These are phyloP conservation scores for Staphylotrichum tortipilum DNA, from an alignment of 495 filamentous ascomycete species.

Conservation along the genomic window DNA sequence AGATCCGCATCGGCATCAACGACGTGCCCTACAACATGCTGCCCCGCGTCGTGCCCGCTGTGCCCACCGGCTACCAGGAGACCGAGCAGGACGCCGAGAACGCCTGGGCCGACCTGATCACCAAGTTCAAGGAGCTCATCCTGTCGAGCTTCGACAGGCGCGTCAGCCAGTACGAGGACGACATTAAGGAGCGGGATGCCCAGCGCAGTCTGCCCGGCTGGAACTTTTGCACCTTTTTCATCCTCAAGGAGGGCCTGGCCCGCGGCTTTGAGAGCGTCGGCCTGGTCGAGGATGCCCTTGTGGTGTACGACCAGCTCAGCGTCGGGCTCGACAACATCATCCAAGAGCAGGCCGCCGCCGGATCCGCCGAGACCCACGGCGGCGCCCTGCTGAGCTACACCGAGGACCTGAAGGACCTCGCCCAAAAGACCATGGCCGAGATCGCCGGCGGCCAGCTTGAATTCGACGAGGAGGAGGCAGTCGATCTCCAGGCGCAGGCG, in stretches of 20 bases:
- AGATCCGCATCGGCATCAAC: slow-evolving; percentile 66
- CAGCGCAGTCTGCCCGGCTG: slow-evolving; percentile 86
- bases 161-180: slow-evolving; percentile 91
- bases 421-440: slow-evolving; percentile 38
- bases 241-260: slow-evolving; percentile 90
- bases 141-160: slow-evolving; percentile 82
- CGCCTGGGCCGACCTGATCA: slow-evolving; percentile 73
- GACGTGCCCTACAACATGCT: slow-evolving; percentile 51
- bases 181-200: slow-evolving; percentile 86
- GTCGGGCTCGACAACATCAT: slow-evolving; percentile 76
- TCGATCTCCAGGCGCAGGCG: slow-evolving; percentile 41
- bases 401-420: slow-evolving; percentile 56
- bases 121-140: slow-evolving; percentile 80
- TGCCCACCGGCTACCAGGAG: slow-evolving; percentile 52
- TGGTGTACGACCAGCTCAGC: slow-evolving; percentile 85
- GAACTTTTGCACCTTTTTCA: slow-evolving; percentile 99
- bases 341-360: slow-evolving; percentile 56
- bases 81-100: slow-evolving; percentile 59
- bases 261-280: slow-evolving; percentile 94
- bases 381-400: slow-evolving; percentile 59
- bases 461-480: slow-evolving; percentile 37
- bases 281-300: slow-evolving; percentile 86
- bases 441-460: slow-evolving; percentile 26
- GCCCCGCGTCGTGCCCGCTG: slow-evolving; percentile 46
- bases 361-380: slow-evolving; percentile 49